Base-by-base conservation (phyloP, 345 rosid species). In the Microthlaspi erraticum region DNA sequence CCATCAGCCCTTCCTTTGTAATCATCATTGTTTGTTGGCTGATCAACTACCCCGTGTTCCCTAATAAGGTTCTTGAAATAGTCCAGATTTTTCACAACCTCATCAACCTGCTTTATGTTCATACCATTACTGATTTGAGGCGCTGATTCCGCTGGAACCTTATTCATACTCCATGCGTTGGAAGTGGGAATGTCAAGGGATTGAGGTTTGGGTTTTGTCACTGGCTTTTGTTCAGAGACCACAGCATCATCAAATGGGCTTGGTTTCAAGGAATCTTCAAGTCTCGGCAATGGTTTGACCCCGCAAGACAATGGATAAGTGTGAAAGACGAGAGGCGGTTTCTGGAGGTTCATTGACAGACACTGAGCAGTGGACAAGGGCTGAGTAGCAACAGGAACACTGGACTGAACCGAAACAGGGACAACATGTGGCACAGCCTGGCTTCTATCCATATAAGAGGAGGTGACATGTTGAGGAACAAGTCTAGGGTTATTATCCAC, bases 41-140 rank as follows among this genome's bases (percentile, higher is more conserved):
- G 74, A 66, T 42, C 70, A 43, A 62, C 82, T 14, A 57, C 71
- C 50, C 90, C 92, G 73, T 88, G 90, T 71, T 80, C 77, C 78
- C 83, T 85, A 3, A 90, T 81, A 6, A 86, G 84, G 71, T 78
- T 76, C 81, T 85, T 88, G 73, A 73, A 36, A 74, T 86, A 88
- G 74, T 72, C 62, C 14, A 59, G 6, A 57, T 81, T 83, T 74
- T 79, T 87, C 79, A 65, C 34, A 1, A 59, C 71, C 57, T 18
- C 34, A 34, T 20, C 41, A 50, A 38, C 61, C 56, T 31, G 48
- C 49, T 41, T 66, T 3, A 19, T 42, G 32, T 58, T 74, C 8
- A 26, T 8, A 12, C 57, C 59, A 17, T 60, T 18, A 13, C 63
- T 8, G 31, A 62, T 36, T 31, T 48, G 75, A 46, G 38, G n/a